These are phyloP conservation scores for Avena sativa DNA, from an alignment of 176 grass and related monocot genomes.

Conservation along the genomic window DNA sequence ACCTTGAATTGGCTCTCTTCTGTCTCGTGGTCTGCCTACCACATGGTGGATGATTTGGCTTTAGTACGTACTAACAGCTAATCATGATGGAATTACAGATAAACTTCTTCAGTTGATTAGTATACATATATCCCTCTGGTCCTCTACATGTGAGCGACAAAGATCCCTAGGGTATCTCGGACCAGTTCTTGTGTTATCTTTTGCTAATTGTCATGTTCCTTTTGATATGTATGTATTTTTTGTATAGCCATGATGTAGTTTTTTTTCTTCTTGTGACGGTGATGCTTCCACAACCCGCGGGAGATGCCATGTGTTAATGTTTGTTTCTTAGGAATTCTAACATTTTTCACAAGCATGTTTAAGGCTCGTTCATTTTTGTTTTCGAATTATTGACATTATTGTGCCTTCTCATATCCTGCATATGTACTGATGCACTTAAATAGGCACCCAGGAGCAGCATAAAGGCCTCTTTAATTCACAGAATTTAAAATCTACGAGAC, in stretches of 20 bases:
- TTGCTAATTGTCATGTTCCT: background rate
- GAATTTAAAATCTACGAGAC: background rate
- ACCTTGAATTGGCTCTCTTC: constrained; percentile 44
- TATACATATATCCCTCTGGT: constrained; percentile 44
- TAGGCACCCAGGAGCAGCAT: background rate
- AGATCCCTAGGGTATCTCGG: constrained; percentile 46
- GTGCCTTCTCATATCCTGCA: background rate
- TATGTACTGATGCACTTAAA: background rate
- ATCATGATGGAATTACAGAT: constrained; percentile 44
- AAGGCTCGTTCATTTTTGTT: background rate
- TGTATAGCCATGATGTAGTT: background rate
- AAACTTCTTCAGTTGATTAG: constrained; percentile 30
- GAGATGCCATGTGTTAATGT: constrained; percentile 6
- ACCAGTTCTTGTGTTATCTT: constrained; percentile 14
- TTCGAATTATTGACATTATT: background rate
- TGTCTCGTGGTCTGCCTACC: constrained; percentile 50
- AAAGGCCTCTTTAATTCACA: background rate
- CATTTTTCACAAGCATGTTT: background rate
- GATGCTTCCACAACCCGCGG: constrained; percentile 28
- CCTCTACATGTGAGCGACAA: constrained; percentile 48
- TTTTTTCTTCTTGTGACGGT: constrained; percentile 17
- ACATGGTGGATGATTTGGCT: constrained; percentile 38
- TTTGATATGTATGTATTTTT: background rate
- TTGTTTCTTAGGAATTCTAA: background rate
- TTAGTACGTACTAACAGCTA: constrained; percentile 35